Conservation (phyloP, 352 stramenopile genomes). For the Phytophthora niederhauseri region DNA sequence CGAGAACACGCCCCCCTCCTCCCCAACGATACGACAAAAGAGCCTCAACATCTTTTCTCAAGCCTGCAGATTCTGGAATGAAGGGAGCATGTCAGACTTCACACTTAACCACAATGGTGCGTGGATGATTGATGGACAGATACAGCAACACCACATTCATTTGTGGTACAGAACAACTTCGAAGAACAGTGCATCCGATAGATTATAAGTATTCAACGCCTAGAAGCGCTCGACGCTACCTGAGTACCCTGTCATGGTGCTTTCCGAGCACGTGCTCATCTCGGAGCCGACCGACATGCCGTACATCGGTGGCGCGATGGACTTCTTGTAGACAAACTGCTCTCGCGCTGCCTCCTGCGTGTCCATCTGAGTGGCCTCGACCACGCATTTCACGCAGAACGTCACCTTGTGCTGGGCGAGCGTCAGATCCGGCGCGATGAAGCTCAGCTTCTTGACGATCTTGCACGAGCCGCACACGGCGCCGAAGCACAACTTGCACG, state of each 20-base stretch:
- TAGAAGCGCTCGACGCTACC: background rate
- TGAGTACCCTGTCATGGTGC: background rate
- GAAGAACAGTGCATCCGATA: background rate
- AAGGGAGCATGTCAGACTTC: background rate
- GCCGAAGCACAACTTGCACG: constrained; percentile 32
- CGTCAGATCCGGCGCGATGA: background rate
- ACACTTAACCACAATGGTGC: too few relatives aligned
- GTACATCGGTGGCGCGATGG: background rate
- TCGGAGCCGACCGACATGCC: background rate
- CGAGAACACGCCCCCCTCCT: background rate
- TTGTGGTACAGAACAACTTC: too few relatives aligned
- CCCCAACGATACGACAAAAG: background rate
- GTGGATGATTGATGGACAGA: too few relatives aligned
- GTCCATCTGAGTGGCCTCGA: constrained; percentile 20
- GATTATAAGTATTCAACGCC: background rate
- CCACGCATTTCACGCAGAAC: constrained; percentile 35
- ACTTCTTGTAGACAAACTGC: constrained; percentile 18
- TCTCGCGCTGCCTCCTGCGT: constrained; percentile 19
- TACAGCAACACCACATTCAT: too few relatives aligned
- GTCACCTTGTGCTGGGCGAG: constrained; percentile 13
- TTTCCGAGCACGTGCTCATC: background rate
- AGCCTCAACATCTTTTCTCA: too few relatives aligned
- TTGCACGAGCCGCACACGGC: constrained; percentile 17
- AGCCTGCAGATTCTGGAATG: background rate
- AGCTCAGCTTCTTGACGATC: constrained; percentile 24